These are phyloP conservation scores for Yarrowia keelungensis DNA, from an alignment of 805 yeast genomes.

Conservation along the genomic window DNA sequence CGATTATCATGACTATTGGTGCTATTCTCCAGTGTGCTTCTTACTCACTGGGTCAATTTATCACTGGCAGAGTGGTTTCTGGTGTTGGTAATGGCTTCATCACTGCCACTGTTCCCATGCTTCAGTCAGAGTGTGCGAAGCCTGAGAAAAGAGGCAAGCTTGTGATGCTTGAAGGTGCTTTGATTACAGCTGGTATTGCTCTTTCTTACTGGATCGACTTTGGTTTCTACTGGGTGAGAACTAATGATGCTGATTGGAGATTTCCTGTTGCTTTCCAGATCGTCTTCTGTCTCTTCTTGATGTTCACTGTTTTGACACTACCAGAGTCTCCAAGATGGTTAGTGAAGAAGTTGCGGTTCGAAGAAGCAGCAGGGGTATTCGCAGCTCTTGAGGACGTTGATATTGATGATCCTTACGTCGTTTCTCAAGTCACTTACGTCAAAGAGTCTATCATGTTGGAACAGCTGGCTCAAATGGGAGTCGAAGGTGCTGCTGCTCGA, in stretches of 20 bases:
- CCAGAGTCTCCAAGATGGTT: slow-evolving; percentile 91
- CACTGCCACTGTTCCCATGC: slow-evolving; percentile 80
- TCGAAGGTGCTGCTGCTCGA: background rate
- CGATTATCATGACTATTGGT: slow-evolving; percentile 64
- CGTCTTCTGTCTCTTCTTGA: slow-evolving; percentile 61
- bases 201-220: slow-evolving; percentile 60
- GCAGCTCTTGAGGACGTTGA: slow-evolving; percentile 7
- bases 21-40: slow-evolving; percentile 63
- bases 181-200: slow-evolving; percentile 76
- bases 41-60: slow-evolving; percentile 55
- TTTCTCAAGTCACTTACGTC: background rate
- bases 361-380: slow-evolving; percentile 47
- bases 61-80: slow-evolving; percentile 2
- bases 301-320: slow-evolving; percentile 63
- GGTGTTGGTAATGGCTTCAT: slow-evolving; percentile 2
- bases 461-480: background rate
- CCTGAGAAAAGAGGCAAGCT: slow-evolving; percentile 71
- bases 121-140: slow-evolving; percentile 78
- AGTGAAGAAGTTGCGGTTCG: slow-evolving; percentile 67
- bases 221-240: slow-evolving; percentile 61
- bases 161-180: slow-evolving; percentile 73
- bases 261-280: slow-evolving; percentile 78
- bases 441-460: slow-evolving; percentile 8
- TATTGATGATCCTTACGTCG: slow-evolving; percentile 3
- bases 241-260: slow-evolving; percentile 70